Percentiles rank a stretch among this genome's conserved stretches.
These are phyloP conservation scores for Trametopsis cervina DNA, from an alignment of 768 basidiomycete genomes.

Conservation along the genomic window DNA sequence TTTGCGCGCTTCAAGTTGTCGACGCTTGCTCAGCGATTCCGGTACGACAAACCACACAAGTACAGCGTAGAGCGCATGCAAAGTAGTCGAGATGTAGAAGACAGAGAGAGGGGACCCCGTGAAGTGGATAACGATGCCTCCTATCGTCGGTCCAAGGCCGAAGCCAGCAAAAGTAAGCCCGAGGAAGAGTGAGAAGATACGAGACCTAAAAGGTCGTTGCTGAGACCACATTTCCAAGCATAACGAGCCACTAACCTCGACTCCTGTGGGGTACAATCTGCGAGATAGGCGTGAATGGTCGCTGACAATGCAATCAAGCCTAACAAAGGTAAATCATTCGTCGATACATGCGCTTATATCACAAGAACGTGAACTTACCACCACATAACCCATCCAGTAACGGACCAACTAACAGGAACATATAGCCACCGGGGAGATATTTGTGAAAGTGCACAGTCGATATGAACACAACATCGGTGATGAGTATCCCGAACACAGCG, in stretches of 20 bases:
- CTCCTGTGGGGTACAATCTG: constrained; percentile 55
- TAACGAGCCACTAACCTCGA: constrained; percentile 35
- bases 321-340: constrained; percentile 23
- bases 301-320: constrained; percentile 46
- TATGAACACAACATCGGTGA: constrained; percentile 61
- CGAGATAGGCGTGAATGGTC: constrained; percentile 56
- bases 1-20: constrained; percentile 35
- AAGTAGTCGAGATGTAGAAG: constrained; percentile 56
- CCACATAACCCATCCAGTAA: constrained; percentile 65
- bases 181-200: constrained; percentile 53
- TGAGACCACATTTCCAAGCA: constrained; percentile 1
- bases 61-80: constrained; percentile 44
- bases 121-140: constrained; percentile 52
- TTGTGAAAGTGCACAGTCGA: constrained; percentile 53
- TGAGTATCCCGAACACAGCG: constrained; percentile 51
- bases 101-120: constrained; percentile 53
- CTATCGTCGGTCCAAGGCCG: constrained; percentile 70
- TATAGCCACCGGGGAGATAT: constrained; percentile 72
- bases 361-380: constrained; percentile 37
- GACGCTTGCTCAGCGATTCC: constrained; percentile 59
- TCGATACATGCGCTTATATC: constrained; percentile 17
- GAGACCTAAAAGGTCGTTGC: constrained; percentile 39
- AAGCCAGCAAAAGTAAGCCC: constrained; percentile 73
- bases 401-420: constrained; percentile 65
- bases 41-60: constrained; percentile 60